Percentiles rank a stretch among this genome's conserved stretches.
Conservation (phyloP, 257 asterid genomes). For the Nicotiana paniculata region DNA sequence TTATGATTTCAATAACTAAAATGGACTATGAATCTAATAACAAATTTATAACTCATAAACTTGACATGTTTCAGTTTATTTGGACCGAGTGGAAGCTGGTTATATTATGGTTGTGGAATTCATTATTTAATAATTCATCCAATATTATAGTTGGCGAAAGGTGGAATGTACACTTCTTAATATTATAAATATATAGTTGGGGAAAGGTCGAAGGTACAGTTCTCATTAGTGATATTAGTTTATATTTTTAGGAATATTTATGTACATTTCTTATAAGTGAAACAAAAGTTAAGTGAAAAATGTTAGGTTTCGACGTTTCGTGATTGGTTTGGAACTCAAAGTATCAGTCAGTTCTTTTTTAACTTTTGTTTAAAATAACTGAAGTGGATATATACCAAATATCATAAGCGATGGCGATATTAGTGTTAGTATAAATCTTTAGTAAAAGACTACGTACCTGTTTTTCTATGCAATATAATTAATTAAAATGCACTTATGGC, state of each 20-base stretch:
- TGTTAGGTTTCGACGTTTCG: not conserved
- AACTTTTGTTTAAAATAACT: not conserved
- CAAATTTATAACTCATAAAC: too few relatives aligned
- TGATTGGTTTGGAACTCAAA: not conserved
- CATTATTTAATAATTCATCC: too few relatives aligned
- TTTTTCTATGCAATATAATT: not conserved
- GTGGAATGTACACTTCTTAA: not conserved
- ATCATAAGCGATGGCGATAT: not conserved
- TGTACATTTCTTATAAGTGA: not conserved
- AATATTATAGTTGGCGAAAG: not conserved
- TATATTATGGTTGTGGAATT: not conserved
- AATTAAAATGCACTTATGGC: not conserved
- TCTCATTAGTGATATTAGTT: not conserved
- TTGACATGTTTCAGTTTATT: too few relatives aligned
- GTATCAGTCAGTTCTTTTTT: too few relatives aligned
- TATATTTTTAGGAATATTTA: not conserved
- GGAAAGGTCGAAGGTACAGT: not conserved
- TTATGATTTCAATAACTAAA: too few relatives aligned
- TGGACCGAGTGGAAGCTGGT: too few relatives aligned
- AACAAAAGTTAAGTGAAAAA: too few relatives aligned
- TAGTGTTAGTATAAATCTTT: not conserved
- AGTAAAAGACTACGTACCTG: not conserved
- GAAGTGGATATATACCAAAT: not conserved
- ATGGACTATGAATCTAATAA: too few relatives aligned
- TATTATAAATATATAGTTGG: not conserved